Percentiles rank a stretch among this genome's conserved stretches.
Conservation (phyloP, 78 protist genomes). For the Chrysochromulina parva region DNA sequence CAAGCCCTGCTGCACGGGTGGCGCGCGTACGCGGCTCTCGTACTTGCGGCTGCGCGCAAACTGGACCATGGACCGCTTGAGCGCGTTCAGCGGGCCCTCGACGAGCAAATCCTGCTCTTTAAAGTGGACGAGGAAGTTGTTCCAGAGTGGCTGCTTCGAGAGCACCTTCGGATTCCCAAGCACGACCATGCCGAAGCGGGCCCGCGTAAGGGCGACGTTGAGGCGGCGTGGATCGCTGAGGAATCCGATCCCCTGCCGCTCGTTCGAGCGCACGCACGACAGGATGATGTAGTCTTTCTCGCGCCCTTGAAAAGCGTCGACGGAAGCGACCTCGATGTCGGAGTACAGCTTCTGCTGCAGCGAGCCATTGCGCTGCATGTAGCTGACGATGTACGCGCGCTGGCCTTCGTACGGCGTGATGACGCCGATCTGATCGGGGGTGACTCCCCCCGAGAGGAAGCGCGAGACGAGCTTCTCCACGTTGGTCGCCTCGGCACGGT, state of each 20-base stretch:
- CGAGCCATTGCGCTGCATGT: slow-evolving; percentile 85
- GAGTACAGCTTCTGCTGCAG: slow-evolving; percentile 80
- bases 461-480: slow-evolving; percentile 92
- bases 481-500: slow-evolving; percentile 95
- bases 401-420: slow-evolving; percentile 99
- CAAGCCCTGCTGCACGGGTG: background rate
- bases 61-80: slow-evolving; percentile 33
- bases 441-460: slow-evolving; percentile 82
- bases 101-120: slow-evolving; percentile 81
- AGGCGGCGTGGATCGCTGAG: slow-evolving; percentile 97
- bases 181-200: slow-evolving; percentile 94
- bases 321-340: slow-evolving; percentile 92
- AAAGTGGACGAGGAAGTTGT: slow-evolving; percentile 90
- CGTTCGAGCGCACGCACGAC: slow-evolving; percentile 98
- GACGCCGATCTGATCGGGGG: slow-evolving; percentile 96
- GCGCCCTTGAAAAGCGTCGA: slow-evolving; percentile 99
- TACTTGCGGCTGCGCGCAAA: too few relatives aligned
- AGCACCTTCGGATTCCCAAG: slow-evolving; percentile 93
- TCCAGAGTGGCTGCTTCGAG: slow-evolving; percentile 90
- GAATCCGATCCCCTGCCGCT: slow-evolving; percentile 98
- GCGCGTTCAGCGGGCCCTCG: slow-evolving; percentile 89
- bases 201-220: slow-evolving; percentile 99
- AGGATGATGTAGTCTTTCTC: slow-evolving; percentile 99
- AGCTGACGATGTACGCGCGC: slow-evolving; percentile 88
- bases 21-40: too few relatives aligned